Evolutionary conservation across 148 eudicot genomes (phyloP), one percentile per base, ranked within the genome.

Genomic region (Camellia japonica): DNA sequence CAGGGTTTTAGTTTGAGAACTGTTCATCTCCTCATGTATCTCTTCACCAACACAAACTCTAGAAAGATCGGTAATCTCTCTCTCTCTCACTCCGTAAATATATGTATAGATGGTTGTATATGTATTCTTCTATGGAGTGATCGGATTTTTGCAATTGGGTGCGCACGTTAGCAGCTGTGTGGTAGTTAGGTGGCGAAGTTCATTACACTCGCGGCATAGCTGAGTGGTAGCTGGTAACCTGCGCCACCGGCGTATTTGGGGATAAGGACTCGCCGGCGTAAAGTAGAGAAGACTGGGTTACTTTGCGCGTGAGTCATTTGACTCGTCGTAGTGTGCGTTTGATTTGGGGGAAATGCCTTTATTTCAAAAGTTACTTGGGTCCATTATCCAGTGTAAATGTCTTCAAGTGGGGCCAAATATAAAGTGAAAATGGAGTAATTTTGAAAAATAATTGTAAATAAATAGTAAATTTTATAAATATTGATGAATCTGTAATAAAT

Each of bases 1-100:
- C 93, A 96, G 91, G 89, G 90, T 73, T 96, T 96, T 19, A 88
- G 98, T 6, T 49, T 96, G 51, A 81, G 97, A 54, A 96, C 97
- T 73, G 97, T 96, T 76, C 99, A 89, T 82, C 89, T 96, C 19
- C 94, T 96, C 18, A 96, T 96, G 97, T 87, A 89, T 81, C 86
- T 68, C 19, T 96, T 93, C 81, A 93, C 99, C 78, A 84, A 83
- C 73, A 82, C 90, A 18, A 93, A 91, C 23, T 52, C 90, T 9
- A 87, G 92, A 11, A 92, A 85, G 79, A 93, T 96, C 59, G 99
- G 99, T 96, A n/a, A 20, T 38, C 73, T 55, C 72, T 68, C 52
- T 56, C 20, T 58, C 70, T 42, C 54, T 2, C 30, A 0, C 30
- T 23, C 30, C 30, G 8, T 80, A 54, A 38, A 46, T 58, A 5